These are phyloP conservation scores for Globisporangium barbulae DNA, from an alignment of 352 stramenopile species.

Conservation along the genomic window DNA sequence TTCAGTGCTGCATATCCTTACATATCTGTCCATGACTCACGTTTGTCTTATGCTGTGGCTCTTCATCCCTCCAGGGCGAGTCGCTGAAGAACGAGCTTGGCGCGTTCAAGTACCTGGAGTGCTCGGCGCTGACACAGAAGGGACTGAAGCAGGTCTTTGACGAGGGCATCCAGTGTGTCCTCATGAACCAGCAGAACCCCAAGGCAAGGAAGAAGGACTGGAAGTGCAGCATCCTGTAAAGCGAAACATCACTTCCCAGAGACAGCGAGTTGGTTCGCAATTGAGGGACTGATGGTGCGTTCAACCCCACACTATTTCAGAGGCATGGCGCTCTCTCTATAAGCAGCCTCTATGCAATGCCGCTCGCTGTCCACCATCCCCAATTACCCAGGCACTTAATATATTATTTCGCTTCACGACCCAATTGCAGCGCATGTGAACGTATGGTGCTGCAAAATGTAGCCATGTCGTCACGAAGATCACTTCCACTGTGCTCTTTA, in stretches of 20 bases:
- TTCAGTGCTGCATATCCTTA: background rate
- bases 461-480: background rate
- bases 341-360: background rate
- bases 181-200: constrained; percentile 75
- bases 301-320: too few relatives aligned
- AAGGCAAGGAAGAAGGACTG: constrained; percentile 42
- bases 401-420: constrained; percentile 6
- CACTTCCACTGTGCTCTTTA: background rate
- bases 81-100: constrained; percentile 86
- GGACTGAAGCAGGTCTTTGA: constrained; percentile 94
- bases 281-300: background rate
- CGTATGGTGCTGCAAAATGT: background rate
- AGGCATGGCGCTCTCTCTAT: background rate
- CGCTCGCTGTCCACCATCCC: background rate
- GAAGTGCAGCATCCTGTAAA: constrained; percentile 74
- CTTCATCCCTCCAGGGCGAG: constrained; percentile 53
- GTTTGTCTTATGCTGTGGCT: background rate
- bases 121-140: constrained; percentile 92
- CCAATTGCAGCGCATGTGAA: background rate
- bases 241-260: background rate
- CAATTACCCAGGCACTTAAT: constrained; percentile 1
- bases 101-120: constrained; percentile 93
- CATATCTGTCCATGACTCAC: background rate
- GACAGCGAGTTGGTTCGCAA: background rate
- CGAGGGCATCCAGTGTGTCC: constrained; percentile 89